These are phyloP conservation scores for Penicillium tannophilum DNA, from an alignment of 495 filamentous ascomycete genomes.

Conservation along the genomic window DNA sequence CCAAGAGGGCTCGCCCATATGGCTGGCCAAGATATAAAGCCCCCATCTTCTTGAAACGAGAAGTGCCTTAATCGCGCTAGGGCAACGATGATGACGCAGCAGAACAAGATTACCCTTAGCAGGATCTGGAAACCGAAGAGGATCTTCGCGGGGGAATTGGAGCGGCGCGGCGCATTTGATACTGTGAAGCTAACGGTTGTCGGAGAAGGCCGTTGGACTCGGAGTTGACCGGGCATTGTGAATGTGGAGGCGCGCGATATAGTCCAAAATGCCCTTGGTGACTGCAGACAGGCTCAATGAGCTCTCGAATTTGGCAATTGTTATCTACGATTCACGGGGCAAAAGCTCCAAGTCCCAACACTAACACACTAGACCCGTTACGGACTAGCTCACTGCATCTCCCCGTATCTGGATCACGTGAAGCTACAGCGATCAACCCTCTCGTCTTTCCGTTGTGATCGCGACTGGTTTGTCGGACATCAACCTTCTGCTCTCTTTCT, in stretches of 20 bases:
- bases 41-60: slow-evolving; percentile 27
- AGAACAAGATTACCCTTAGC: slow-evolving; percentile 47
- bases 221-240: slow-evolving; percentile 55
- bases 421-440: slow-evolving; percentile 11
- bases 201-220: slow-evolving; percentile 73
- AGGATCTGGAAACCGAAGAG: slow-evolving; percentile 52
- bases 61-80: slow-evolving; percentile 38
- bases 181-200: slow-evolving; percentile 87
- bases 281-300: neutral
- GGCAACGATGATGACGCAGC: slow-evolving; percentile 44
- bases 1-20: slow-evolving; percentile 39
- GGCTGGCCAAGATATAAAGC: slow-evolving; percentile 30
- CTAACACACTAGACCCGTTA: slow-evolving; percentile 26
- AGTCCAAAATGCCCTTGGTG: neutral
- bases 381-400: slow-evolving; percentile 9
- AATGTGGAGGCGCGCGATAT: slow-evolving; percentile 1
- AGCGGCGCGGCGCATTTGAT: slow-evolving; percentile 64
- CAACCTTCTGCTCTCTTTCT: slow-evolving; percentile 18
- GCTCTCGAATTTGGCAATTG: neutral
- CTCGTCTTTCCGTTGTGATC: slow-evolving; percentile 18
- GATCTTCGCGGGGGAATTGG: slow-evolving; percentile 58
- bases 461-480: slow-evolving; percentile 12
- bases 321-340: slow-evolving; percentile 1
- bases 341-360: slow-evolving; percentile 11
- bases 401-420: slow-evolving; percentile 29